Percentiles rank a stretch among this genome's conserved stretches.
Conservation (phyloP, 2,329 filamentous ascomycete genomes). For the Tricladium varicosporioides region DNA sequence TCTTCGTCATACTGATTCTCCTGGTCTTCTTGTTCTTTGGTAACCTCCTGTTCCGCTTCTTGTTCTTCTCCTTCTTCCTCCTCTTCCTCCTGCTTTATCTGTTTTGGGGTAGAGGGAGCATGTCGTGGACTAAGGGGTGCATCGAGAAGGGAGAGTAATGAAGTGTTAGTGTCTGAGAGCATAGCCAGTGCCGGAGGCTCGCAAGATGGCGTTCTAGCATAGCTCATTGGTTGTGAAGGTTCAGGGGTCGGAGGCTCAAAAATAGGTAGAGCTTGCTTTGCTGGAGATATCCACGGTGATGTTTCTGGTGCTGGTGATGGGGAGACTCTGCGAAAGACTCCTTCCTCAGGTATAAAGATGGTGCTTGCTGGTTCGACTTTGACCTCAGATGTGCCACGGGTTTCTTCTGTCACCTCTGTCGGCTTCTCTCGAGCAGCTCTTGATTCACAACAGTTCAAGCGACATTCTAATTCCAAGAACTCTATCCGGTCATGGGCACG, state of each 20-base stretch:
- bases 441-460: slow-evolving; percentile 65
- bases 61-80: slow-evolving; percentile 25
- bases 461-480: slow-evolving; percentile 73
- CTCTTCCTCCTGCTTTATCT: slow-evolving; percentile 24
- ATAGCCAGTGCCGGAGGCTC: slow-evolving; percentile 61
- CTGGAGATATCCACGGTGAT: slow-evolving; percentile 27
- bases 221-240: slow-evolving; percentile 28
- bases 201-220: slow-evolving; percentile 59
- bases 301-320: slow-evolving; percentile 26
- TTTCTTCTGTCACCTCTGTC: not conserved
- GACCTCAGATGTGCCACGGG: not conserved
- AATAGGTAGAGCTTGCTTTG: slow-evolving; percentile 14
- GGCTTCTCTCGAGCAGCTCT: slow-evolving; percentile 26
- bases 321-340: slow-evolving; percentile 60
- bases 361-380: slow-evolving; percentile 14
- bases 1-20: not conserved
- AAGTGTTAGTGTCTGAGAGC: slow-evolving; percentile 52
- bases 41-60: slow-evolving; percentile 9
- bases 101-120: not conserved
- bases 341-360: slow-evolving; percentile 59
- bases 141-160: slow-evolving; percentile 60
- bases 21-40: not conserved
- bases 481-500: slow-evolving; percentile 71
- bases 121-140: slow-evolving; percentile 41
- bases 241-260: slow-evolving; percentile 7